Percentiles rank a stretch among this genome's conserved stretches.
Conservation (phyloP, 305 asterid genomes). For the Striga hermonthica region DNA sequence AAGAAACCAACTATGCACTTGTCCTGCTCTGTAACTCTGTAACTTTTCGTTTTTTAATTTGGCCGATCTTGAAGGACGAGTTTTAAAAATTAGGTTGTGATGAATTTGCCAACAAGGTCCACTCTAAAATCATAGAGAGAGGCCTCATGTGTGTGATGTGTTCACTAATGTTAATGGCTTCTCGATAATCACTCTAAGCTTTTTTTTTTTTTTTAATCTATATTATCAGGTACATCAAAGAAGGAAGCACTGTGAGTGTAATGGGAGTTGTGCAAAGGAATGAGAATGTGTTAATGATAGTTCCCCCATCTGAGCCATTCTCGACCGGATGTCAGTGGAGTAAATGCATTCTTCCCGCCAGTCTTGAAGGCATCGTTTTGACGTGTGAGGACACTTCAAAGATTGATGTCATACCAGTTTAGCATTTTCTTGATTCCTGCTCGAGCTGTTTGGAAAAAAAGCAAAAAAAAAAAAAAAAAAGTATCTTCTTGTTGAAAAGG, state of each 20-base stretch:
- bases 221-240: constrained; percentile 60
- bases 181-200: not conserved
- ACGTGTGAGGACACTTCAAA: constrained; percentile 61
- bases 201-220: constrained; percentile 7
- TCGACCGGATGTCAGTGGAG: constrained; percentile 74
- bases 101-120: not conserved
- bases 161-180: not conserved
- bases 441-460: not conserved
- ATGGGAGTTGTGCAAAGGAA: constrained; percentile 78
- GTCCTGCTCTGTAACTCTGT: not conserved
- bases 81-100: not conserved
- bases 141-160: not conserved
- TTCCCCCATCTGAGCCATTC: constrained; percentile 67
- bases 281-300: constrained; percentile 69
- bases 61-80: not conserved
- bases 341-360: constrained; percentile 71
- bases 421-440: constrained; percentile 12
- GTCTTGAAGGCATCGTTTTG: constrained; percentile 65
- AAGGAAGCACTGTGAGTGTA: constrained; percentile 72
- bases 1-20: not conserved
- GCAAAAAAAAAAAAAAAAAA: no score
- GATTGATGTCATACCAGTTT: constrained; percentile 71
- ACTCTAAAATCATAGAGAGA: not conserved
- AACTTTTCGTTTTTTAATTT: not conserved
- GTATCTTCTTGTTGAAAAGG: not conserved